Evolutionary conservation across 202 grass and related monocot species (phyloP).

Genomic region (Zizania palustris): DNA sequence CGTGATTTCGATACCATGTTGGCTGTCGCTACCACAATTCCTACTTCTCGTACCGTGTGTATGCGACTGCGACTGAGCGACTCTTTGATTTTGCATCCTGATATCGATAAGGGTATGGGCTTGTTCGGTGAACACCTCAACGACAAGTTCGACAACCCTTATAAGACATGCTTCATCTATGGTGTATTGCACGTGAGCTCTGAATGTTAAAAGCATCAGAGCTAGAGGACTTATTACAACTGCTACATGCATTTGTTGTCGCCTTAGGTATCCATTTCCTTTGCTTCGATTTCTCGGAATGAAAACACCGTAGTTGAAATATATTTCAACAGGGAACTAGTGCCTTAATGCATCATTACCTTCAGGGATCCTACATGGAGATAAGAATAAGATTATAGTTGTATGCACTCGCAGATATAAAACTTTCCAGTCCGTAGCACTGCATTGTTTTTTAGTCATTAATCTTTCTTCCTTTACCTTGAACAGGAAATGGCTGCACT

Average conservation of each 20-base stretch:
- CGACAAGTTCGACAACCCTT: background rate
- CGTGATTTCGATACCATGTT: background rate
- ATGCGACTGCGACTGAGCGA: background rate
- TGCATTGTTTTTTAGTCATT: constrained; percentile 18
- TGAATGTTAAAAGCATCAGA: background rate
- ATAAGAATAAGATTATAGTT: background rate
- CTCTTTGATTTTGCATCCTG: background rate
- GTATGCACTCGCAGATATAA: background rate
- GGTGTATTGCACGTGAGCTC: background rate
- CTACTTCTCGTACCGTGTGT: background rate
- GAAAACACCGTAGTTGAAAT: background rate
- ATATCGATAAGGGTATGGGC: background rate
- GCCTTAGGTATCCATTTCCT: background rate
- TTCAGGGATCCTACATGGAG: background rate
- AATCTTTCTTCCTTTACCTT: constrained; percentile 19
- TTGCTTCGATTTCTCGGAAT: background rate
- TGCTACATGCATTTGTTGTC: background rate
- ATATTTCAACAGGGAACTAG: too few relatives aligned
- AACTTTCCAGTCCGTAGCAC: background rate
- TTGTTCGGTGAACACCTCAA: background rate
- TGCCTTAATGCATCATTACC: background rate
- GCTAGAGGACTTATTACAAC: background rate
- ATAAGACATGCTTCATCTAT: background rate
- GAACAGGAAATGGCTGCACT: constrained; percentile 74
- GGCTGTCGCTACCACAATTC: background rate